Conservation (phyloP, 352 stramenopile species). For the Pythium myriotylum region DNA sequence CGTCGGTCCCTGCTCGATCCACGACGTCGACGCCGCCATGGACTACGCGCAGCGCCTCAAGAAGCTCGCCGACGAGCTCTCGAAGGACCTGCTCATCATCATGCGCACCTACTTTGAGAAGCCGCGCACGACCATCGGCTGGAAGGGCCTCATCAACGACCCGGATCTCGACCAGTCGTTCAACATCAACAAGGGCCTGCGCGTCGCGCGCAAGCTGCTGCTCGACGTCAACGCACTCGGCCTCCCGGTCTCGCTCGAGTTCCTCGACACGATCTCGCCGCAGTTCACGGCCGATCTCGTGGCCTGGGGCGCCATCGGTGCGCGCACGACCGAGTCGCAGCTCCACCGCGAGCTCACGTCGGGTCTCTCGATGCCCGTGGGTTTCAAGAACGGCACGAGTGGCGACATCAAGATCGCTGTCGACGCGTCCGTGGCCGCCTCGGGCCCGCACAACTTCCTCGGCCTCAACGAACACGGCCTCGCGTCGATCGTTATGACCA, state of each 20-base stretch:
- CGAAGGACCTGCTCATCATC: constrained; percentile 73
- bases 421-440: constrained; percentile 68
- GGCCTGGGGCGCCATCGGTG: constrained; percentile 83
- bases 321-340: constrained; percentile 83
- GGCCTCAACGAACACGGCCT: constrained; percentile 82
- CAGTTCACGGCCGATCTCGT: constrained; percentile 81
- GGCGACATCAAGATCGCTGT: constrained; percentile 83
- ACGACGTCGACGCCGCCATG: constrained; percentile 72
- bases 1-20: constrained; percentile 83
- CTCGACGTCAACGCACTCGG: constrained; percentile 82
- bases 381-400: constrained; percentile 87
- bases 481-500: constrained; percentile 83
- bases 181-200: constrained; percentile 90
- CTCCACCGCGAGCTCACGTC: constrained; percentile 82
- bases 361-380: constrained; percentile 80
- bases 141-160: constrained; percentile 89
- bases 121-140: constrained; percentile 80
- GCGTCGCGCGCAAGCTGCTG: constrained; percentile 80
- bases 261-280: constrained; percentile 82
- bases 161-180: constrained; percentile 82
- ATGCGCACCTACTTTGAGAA: constrained; percentile 91
- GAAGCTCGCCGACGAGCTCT: constrained; percentile 51
- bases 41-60: constrained; percentile 76
- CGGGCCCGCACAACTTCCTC: constrained; percentile 80
- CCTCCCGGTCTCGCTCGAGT: constrained; percentile 77